phyloP scores from a whole-genome alignment of 805 yeast genomes.

The Diddensiella transvaalensis region DNA sequence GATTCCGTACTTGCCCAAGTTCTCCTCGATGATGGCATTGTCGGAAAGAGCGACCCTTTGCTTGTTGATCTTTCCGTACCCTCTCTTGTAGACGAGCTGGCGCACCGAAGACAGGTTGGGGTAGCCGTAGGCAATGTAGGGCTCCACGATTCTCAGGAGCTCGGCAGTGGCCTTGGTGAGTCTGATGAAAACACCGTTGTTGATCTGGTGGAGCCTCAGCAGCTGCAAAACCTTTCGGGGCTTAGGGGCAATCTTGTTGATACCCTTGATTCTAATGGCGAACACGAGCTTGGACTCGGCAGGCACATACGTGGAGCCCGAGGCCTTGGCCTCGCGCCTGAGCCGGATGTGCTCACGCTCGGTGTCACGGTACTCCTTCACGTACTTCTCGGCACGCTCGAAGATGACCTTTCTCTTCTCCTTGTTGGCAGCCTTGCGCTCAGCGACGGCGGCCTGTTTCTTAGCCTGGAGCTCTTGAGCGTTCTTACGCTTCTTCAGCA shows the following conservation, averaged over 20 bases:
- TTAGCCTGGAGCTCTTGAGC: conserved; percentile 53
- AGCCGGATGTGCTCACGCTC: conserved; percentile 81
- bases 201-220: conserved; percentile 73
- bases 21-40: conserved; percentile 67
- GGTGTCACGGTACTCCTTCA: conserved; percentile 88
- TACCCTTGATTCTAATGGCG: conserved; percentile 99
- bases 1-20: conserved; percentile 72
- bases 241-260: conserved; percentile 97
- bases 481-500: conserved; percentile 58
- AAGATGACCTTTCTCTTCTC: conserved; percentile 53
- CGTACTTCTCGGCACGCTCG: conserved; percentile 96
- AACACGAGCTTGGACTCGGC: conserved; percentile 94
- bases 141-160: conserved; percentile 74
- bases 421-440: conserved; percentile 32
- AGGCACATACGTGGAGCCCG: conserved; percentile 88
- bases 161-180: conserved; percentile 78
- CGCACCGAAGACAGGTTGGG: conserved; percentile 72
- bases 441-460: conserved; percentile 48
- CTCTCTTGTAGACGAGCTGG: conserved; percentile 77
- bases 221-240: conserved; percentile 91
- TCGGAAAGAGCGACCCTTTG: conserved; percentile 72
- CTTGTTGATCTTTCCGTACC: conserved; percentile 77
- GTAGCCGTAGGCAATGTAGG: conserved; percentile 81
- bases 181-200: conserved; percentile 76
- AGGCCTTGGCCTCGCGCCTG: conserved; percentile 90